These are phyloP conservation scores for Ophiostoma triangulosporum DNA, from an alignment of 2,329 filamentous ascomycete genomes.

Conservation along the genomic window DNA sequence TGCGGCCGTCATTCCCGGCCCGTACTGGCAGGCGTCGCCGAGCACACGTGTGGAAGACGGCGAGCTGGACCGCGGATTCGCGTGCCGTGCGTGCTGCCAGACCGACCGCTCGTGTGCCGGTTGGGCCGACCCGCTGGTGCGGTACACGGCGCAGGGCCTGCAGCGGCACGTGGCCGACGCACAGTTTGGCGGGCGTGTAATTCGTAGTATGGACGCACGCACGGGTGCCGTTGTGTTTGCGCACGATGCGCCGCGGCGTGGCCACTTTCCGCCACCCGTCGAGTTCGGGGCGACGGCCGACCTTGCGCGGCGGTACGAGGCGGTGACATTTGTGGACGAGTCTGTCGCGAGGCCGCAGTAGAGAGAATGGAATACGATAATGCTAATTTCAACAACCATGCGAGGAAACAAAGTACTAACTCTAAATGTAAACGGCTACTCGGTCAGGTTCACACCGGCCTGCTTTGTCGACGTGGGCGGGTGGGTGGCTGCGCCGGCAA, in stretches of 20 bases:
- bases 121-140: constrained; percentile 12
- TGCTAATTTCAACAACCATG: too few relatives aligned
- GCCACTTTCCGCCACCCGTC: constrained; percentile 7
- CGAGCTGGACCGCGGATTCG: constrained; percentile 8
- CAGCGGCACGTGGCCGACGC: constrained; percentile 10
- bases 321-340: constrained; percentile 2
- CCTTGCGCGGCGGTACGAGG: constrained; percentile 10
- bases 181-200: constrained; percentile 11
- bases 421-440: too few relatives aligned
- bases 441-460: constrained; percentile 12
- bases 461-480: background rate
- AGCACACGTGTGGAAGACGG: background rate
- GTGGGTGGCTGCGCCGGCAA: constrained; percentile 16
- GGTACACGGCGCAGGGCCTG: constrained; percentile 11
- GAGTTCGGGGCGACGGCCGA: constrained; percentile 12
- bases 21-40: constrained; percentile 8
- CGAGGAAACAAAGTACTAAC: too few relatives aligned
- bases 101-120: constrained; percentile 10
- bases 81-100: constrained; percentile 12
- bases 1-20: constrained; percentile 12
- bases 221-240: constrained; percentile 4
- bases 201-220: constrained; percentile 3
- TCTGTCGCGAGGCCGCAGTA: background rate
- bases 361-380: too few relatives aligned
- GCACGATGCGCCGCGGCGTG: constrained; percentile 11